Base-by-base conservation (phyloP, 768 basidiomycete species). In the Saitozyma sp. region DNA sequence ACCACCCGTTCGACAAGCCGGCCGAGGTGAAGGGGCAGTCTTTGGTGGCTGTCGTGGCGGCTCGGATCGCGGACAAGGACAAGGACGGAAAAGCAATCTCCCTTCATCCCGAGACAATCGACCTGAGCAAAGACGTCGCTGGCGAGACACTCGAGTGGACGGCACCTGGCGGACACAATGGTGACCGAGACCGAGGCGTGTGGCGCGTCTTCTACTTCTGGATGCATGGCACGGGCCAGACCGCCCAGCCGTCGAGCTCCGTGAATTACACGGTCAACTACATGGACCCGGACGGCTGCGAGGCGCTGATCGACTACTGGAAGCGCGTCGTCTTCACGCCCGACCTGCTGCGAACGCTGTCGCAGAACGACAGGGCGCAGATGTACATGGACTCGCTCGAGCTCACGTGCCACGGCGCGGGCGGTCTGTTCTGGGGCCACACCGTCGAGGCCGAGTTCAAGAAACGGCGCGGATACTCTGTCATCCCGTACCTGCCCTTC, bases 331-430 rank as follows among this genome's bases (percentile, higher is more conserved):
- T 52, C 51, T 20, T 52, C 16, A 52, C 51, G 2, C 16, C 14
- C 13, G 51, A 52, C 13, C 13, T 52, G 16, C 14, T 13, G 29
- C 13, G 13, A 7, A 20, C 51, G 3, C 29, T 14, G 13, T 16
- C 16, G 29, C 14, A 16, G 51, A 52, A 52, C 51, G 16, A 16
- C 29, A 14, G 51, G 51, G 51, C 51, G 29, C 51, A 52, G 29
- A 52, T 52, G 51, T 52, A 52, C 51, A 48, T 48, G 46, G 46
- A 48, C 46, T 48, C 46, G 46, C 46, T 48, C 14, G 46, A 48
- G 46, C 46, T 48, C 46, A 17, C 17, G 3, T 14, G 14, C 14
- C 14, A 17, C 17, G 46, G 46, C 13, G 46, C 13, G 17, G 46
- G 46, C 13, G 46, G 46, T 13, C 13, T 48, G 17, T 48, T 48